Evolutionary conservation across 2,329 filamentous ascomycete species (phyloP), one percentile per base, ranked within the genome.

Genomic region (Pseudonectria foliicola): DNA sequence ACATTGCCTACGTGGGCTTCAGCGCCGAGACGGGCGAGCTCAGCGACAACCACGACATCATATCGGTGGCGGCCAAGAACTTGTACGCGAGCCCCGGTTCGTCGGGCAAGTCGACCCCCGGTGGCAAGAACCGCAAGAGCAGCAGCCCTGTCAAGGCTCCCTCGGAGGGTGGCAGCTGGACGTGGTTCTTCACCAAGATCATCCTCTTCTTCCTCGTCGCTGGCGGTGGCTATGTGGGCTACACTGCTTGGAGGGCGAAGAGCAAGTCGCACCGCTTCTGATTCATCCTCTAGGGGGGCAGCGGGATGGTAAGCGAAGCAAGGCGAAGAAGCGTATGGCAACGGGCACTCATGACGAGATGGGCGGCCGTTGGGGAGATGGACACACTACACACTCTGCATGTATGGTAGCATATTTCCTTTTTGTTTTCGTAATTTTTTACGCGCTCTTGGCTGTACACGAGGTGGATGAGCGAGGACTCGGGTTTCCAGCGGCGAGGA

Each of bases 41-140:
- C 47, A 87, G 81, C 63, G 92, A 98, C 67, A 95, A 95, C 71
- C 90, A 95, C 71, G 92, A 98, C 65, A 93, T 98, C 61, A 79
- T 96, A 58, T 83, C 79, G 33, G 75, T 98, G 52, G 71, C 80
- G 45, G 82, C 90, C 38, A 84, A 83, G 70, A 98, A 95, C 62
- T 69, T 98, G 43, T 96, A 96, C 68, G 80, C 75, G 38, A 63
- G 64, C 18, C 66, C 68, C 51, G 76, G 74, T 25, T 64, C 68
- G 34, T 55, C 57, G 33, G 59, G 50, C 46, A 61, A 58, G 61
- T 31, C 28, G 15, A 15, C 44, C 13, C 37, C 59, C 59, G 39
- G 64, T 55, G 41, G 42, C 45, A 55, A 62, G 37, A 59, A 57
- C 38, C 53, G 53, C 37, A 40, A 49, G 30, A 44, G 46, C 33